phyloP scores from a whole-genome alignment of 208 protist species.

The Trypanosoma theileri region DNA sequence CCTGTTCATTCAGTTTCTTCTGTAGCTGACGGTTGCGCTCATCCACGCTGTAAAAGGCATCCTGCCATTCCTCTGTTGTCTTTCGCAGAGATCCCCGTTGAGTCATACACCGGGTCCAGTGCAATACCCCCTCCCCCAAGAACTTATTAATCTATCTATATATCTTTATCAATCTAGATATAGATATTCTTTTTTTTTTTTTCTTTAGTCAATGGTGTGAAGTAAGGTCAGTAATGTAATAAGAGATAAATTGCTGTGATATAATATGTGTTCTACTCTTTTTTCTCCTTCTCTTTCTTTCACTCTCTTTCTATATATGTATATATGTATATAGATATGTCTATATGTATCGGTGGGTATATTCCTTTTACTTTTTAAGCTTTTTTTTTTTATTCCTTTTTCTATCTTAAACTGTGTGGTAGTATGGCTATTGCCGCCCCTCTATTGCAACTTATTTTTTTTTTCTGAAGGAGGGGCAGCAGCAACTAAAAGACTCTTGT shows the following conservation, averaged over 20 bases:
- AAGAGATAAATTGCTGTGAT: too few species aligned
- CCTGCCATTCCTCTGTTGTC: constrained; percentile 70
- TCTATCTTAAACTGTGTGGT: not conserved
- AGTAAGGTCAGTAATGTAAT: too few species aligned
- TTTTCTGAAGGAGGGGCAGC: not conserved
- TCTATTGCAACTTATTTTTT: not conserved
- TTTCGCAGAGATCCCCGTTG: not conserved
- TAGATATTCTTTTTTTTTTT: too few species aligned
- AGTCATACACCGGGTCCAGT: constrained; percentile 3
- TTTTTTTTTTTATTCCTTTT: not conserved
- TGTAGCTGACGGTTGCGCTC: constrained; percentile 79
- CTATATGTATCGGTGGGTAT: too few species aligned
- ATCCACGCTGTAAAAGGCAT: constrained; percentile 78
- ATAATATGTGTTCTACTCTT: too few species aligned
- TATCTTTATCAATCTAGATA: too few species aligned
- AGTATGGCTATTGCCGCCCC: not conserved
- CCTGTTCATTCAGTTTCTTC: constrained; percentile 58
- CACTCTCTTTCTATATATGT: too few species aligned
- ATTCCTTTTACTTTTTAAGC: not conserved
- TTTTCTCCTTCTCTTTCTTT: too few species aligned
- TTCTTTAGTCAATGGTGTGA: too few species aligned
- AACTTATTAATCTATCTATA: not conserved
- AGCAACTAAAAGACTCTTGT: not conserved
- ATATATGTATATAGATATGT: too few species aligned
- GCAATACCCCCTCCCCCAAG: not conserved